Evolutionary conservation across 164 flowering plant species (phyloP).

Genomic region (Kalanchoe fedtschenkoi): DNA sequence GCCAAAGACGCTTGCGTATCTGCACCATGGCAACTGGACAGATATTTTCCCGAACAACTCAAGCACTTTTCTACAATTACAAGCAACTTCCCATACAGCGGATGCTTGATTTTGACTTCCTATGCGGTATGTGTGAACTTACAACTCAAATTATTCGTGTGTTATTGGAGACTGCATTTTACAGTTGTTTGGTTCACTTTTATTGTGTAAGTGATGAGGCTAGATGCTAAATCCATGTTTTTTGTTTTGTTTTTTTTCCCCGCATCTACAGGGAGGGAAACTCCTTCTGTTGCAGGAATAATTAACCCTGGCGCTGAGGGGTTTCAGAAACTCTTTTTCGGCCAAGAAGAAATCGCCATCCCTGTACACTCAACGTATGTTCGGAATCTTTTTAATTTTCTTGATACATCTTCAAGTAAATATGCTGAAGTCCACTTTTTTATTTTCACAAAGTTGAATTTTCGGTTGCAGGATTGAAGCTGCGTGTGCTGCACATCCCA

Average conservation of each 20-base stretch:
- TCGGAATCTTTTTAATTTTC: background rate
- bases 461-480: slow-evolving; percentile 68
- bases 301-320: slow-evolving; percentile 95
- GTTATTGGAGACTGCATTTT: background rate
- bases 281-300: slow-evolving; percentile 97
- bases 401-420: background rate
- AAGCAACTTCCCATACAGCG: slow-evolving; percentile 96
- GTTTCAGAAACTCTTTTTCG: slow-evolving; percentile 95
- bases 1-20: background rate
- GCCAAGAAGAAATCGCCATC: slow-evolving; percentile 98
- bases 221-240: background rate
- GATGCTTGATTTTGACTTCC: slow-evolving; percentile 99
- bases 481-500: slow-evolving; percentile 91
- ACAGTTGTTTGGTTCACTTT: background rate
- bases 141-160: background rate
- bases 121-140: slow-evolving; percentile 52
- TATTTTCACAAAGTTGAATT: background rate
- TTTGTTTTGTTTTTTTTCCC: background rate
- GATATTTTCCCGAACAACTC: slow-evolving; percentile 81
- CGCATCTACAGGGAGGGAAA: slow-evolving; percentile 64
- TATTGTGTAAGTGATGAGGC: background rate
- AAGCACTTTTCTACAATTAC: slow-evolving; percentile 91
- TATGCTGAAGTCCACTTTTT: background rate
- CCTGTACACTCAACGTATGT: slow-evolving; percentile 84
- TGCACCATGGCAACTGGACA: slow-evolving; percentile 85